These are phyloP conservation scores for Podospora tetraspora DNA, from an alignment of 495 filamentous ascomycete species.

Conservation along the genomic window DNA sequence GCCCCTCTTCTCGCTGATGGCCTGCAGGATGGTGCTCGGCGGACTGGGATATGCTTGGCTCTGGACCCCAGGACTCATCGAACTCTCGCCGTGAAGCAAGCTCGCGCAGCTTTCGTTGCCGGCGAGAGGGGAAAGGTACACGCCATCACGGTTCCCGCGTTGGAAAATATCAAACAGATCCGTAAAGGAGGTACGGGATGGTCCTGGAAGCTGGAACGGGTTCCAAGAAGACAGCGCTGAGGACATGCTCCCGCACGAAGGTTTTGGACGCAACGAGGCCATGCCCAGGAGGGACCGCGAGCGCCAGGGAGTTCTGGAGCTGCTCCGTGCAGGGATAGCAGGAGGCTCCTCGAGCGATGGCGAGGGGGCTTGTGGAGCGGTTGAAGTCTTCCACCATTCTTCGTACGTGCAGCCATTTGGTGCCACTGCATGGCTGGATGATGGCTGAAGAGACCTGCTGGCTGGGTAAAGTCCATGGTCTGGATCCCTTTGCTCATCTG, in stretches of 20 bases:
- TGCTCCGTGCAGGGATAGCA: background rate
- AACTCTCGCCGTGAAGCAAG: background rate
- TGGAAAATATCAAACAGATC: conserved; percentile 15
- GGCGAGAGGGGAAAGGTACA: background rate
- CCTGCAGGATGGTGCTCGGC: background rate
- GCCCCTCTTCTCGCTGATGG: background rate
- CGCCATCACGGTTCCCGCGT: background rate
- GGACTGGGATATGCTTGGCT: background rate
- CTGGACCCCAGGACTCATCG: background rate
- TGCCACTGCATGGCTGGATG: background rate
- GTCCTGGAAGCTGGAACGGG: conserved; percentile 21
- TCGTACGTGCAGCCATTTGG: background rate
- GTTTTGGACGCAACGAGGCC: background rate
- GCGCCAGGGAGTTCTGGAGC: background rate
- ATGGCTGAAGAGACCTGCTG: background rate
- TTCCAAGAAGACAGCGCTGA: conserved; percentile 15
- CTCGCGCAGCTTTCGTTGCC: background rate
- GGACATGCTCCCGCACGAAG: conserved; percentile 8
- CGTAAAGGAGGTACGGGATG: conserved; percentile 6
- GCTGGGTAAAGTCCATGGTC: background rate
- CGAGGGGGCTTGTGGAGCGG: background rate
- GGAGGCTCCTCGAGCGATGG: background rate
- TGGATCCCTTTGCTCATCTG: background rate
- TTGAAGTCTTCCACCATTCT: background rate
- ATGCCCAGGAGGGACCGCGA: background rate